Evolutionary conservation across 2,329 filamentous ascomycete genomes (phyloP).

Genomic region (Dactylellina leptospora): DNA sequence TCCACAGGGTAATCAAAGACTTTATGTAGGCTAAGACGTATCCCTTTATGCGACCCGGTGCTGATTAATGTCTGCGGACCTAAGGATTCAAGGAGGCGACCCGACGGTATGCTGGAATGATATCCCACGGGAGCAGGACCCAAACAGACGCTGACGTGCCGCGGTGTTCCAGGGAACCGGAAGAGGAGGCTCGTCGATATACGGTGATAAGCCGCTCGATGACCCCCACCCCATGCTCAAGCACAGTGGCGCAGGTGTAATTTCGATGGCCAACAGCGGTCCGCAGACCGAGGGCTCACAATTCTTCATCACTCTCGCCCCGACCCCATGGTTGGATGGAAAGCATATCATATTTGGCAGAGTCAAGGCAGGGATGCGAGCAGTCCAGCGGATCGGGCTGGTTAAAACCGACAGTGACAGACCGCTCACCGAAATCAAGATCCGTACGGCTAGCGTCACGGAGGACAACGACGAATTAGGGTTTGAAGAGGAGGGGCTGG

Average conservation of each 20-base stretch:
- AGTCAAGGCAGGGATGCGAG: slow-evolving; percentile 80
- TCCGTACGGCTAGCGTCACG: slow-evolving; percentile 75
- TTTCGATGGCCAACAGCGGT: slow-evolving; percentile 96
- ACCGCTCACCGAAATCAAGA: slow-evolving; percentile 82
- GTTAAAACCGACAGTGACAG: slow-evolving; percentile 88
- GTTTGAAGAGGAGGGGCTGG: no score
- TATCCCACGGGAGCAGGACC: neutral
- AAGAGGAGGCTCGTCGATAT: slow-evolving; percentile 86
- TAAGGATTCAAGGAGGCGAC: slow-evolving; percentile 74
- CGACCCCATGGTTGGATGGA: slow-evolving; percentile 94
- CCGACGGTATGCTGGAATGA: slow-evolving; percentile 70
- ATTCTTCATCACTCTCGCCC: slow-evolving; percentile 94
- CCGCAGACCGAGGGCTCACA: slow-evolving; percentile 93
- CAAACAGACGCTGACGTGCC: neutral
- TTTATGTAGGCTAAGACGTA: slow-evolving; percentile 71
- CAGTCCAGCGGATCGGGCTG: slow-evolving; percentile 87
- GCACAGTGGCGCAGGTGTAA: slow-evolving; percentile 90
- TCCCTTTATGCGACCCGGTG: neutral
- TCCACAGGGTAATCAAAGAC: slow-evolving; percentile 93
- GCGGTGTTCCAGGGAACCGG: slow-evolving; percentile 71
- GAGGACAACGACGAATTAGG: slow-evolving; percentile 60
- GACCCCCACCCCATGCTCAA: slow-evolving; percentile 82
- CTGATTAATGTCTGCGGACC: neutral
- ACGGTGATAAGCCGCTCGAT: slow-evolving; percentile 91
- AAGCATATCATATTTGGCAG: slow-evolving; percentile 97